Evolutionary conservation across 352 stramenopile genomes (phyloP), one percentile per base, ranked within the genome.

Genomic region (Globisporangium alternatum): DNA sequence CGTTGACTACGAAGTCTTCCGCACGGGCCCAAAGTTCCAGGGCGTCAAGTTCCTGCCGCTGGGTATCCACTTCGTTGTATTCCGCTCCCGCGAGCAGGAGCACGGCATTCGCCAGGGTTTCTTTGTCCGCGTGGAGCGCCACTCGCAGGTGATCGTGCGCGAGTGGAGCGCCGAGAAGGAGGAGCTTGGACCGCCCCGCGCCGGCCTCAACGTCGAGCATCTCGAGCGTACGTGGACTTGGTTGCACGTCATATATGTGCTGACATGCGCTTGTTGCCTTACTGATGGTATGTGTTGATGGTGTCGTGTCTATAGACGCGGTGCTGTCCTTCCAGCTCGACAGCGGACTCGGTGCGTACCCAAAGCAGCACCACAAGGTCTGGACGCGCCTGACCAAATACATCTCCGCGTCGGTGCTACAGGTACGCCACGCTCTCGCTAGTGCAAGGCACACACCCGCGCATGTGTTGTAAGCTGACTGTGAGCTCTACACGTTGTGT

Each of bases 1-100:
- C 58, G 72, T 96, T 53, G 87, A 96, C 72, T 96, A 96, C 66
- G 82, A 94, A 60, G 76, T 93, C 17, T 96, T 93, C 65, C 83
- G 87, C 57, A 93, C 85, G 1, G 87, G 84, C 3, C 47, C 75
- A 3, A 85, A 87, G 57, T 96, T 96, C 63, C 77, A 88, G 51
- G 87, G 87, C 62, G 82, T 96, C 63, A 96, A 96, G 68, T 91
- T 96, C 54, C 67, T 96, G 39, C 87, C 87, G 45, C 53, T 90
- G 21, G 87, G 87, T 39, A 60, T 93, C 25, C 87, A 96, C 65
- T 89, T 96, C 45, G 83, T 96, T 4, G 70, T 96, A 19, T 96
- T 92, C 67, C 81, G 83, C 10, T 81, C 87, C 19, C 75, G 73
- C 8, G 83, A 92, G 56, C 83, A 93, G 41, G 81, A 91, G 54